Percentiles rank a stretch among this genome's conserved stretches.
Evolutionary conservation across 2,329 filamentous ascomycete species (phyloP).

Genomic region (Ilyonectria destructans): DNA sequence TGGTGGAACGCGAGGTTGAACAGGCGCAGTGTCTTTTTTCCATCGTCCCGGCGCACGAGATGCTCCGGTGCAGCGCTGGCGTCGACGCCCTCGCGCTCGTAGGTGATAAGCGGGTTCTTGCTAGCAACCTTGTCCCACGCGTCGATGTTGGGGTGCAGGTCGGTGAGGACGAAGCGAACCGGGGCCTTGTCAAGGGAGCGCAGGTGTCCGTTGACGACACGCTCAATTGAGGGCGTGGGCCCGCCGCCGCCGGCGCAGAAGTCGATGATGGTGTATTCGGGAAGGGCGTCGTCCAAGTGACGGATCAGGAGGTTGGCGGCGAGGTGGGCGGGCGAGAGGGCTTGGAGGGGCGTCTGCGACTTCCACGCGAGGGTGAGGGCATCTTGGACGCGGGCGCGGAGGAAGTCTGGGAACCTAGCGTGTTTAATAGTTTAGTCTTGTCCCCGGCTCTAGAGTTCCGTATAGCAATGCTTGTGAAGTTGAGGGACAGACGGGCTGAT

Average conservation of each 20-base stretch:
- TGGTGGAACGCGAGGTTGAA: conserved; percentile 86
- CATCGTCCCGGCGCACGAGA: conserved; percentile 58
- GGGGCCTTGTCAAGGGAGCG: conserved; percentile 45
- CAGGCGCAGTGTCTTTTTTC: conserved; percentile 74
- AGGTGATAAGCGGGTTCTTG: conserved; percentile 71
- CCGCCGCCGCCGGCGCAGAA: conserved; percentile 84
- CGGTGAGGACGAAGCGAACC: conserved; percentile 76
- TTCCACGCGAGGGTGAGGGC: conserved; percentile 77
- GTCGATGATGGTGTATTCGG: conserved; percentile 78
- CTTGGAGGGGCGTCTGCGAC: conserved; percentile 72
- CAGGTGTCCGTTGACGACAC: conserved; percentile 67
- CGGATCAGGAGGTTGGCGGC: conserved; percentile 72
- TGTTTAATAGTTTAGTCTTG: background rate
- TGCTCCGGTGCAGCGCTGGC: conserved; percentile 72
- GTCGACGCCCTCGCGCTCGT: conserved; percentile 75
- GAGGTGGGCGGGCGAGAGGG: conserved; percentile 71
- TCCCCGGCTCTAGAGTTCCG: background rate
- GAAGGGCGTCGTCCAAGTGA: conserved; percentile 64
- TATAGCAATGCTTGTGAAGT: background rate
- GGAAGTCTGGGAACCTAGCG: conserved; percentile 75
- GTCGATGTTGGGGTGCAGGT: conserved; percentile 75
- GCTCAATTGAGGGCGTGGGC: conserved; percentile 77
- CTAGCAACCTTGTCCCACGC: conserved; percentile 72
- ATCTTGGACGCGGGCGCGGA: conserved; percentile 77
- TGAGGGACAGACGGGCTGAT: background rate